Conservation (phyloP, 1,284 basidiomycete species). For the Mycena citricolor region DNA sequence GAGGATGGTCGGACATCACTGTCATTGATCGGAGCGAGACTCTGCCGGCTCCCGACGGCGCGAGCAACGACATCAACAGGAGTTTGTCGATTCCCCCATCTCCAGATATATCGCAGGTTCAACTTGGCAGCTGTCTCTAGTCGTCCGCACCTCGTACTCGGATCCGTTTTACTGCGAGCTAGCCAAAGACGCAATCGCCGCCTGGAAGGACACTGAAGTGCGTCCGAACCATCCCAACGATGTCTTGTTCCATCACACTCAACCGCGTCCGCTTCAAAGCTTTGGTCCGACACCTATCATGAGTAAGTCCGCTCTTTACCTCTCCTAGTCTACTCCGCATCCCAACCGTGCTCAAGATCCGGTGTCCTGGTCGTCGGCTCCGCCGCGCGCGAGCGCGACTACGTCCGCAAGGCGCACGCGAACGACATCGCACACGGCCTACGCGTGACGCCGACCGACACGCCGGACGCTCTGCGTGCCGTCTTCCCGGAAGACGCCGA, state of each 20-base stretch:
- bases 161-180: constrained; percentile 71
- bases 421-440: constrained; percentile 62
- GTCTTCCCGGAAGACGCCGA: constrained; percentile 44
- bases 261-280: too few species aligned
- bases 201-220: constrained; percentile 60
- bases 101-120: neutral
- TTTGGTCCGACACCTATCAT: constrained; percentile 80
- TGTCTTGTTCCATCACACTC: too few species aligned
- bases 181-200: constrained; percentile 68
- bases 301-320: constrained; percentile 55
- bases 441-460: constrained; percentile 41
- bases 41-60: constrained; percentile 77
- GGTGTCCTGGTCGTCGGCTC: constrained; percentile 59
- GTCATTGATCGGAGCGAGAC: constrained; percentile 67
- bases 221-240: too few species aligned
- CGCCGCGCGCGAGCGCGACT: constrained; percentile 31
- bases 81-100: constrained; percentile 44
- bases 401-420: constrained; percentile 49
- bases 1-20: constrained; percentile 69
- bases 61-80: constrained; percentile 85
- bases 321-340: too few species aligned
- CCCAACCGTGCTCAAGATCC: constrained; percentile 49
- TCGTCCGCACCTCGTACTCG: constrained; percentile 70
- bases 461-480: constrained; percentile 39
- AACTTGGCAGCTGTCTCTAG: constrained; percentile 44